A percentile compares a stretch with the other conserved stretches of the same genome.
These are phyloP conservation scores for Clarireedia hainanense DNA, from an alignment of 2,329 filamentous ascomycete species.

Conservation along the genomic window DNA sequence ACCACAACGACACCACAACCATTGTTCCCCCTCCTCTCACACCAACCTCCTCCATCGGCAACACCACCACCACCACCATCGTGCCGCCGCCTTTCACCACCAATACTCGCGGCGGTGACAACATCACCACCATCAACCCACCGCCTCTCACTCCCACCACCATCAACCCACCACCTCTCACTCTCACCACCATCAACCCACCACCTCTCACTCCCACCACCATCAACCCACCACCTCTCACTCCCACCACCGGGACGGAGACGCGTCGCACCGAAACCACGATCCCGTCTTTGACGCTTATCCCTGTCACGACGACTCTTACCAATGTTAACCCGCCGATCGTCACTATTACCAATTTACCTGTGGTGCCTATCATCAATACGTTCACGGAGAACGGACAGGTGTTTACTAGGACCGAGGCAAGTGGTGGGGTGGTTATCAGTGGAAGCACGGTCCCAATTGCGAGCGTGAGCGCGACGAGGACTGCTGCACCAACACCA, in stretches of 20 bases:
- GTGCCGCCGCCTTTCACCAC: not conserved
- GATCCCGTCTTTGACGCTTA: not conserved
- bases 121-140: not conserved
- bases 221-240: not conserved
- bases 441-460: not conserved
- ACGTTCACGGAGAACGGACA: not conserved
- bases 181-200: not conserved
- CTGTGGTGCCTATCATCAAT: not conserved
- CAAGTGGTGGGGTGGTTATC: not conserved
- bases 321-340: constrained; percentile 4
- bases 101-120: too few relatives aligned
- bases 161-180: not conserved
- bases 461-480: not conserved
- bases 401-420: not conserved
- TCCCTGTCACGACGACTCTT: constrained; percentile 1
- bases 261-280: not conserved
- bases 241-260: not conserved
- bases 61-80: not conserved
- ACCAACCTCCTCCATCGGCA: not conserved
- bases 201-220: not conserved
- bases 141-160: not conserved
- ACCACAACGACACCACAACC: not conserved
- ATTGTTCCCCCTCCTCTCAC: not conserved
- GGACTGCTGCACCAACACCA: not conserved
- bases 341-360: not conserved